Evolutionary conservation across 352 stramenopile species (phyloP), one percentile per base, ranked within the genome.

Genomic region (Globisporangium cederbergense): DNA sequence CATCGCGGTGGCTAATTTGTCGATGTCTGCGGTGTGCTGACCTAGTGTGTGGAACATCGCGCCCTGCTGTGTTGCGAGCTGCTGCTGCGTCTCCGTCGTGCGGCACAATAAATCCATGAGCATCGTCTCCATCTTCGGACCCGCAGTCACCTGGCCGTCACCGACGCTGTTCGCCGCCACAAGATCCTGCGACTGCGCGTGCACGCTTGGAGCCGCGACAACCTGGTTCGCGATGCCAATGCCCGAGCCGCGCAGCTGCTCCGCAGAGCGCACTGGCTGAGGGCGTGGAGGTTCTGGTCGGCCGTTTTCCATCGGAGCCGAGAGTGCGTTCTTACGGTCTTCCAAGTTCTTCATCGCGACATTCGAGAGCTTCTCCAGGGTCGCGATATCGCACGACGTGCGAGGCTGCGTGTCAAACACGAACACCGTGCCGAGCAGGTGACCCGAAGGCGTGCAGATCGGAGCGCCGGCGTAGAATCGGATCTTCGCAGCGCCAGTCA

Each of bases 41-140:
- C 86, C 83, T 86, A 95, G 75, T 86, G 84, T 93, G 73, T 95
- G 86, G 72, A 95, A 95, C 86, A 95, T 95, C 32, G 84, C 86
- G 72, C 86, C 86, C 72, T 95, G 86, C 66, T 95, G 86, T 81
- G 86, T 93, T 78, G 86, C 86, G 76, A 95, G 81, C 72, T 95
- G 86, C 79, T 95, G 86, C 78, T 95, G 86, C 34, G 86, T 95
- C 70, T 95, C 86, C 58, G 86, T 95, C 52, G 86, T 95, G 60
- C 86, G 86, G 67, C 86, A 95, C 42, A 95, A 70, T 60, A 95
- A 67, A 76, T 95, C 86, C 86, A 95, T 95, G 42, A 95, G 72
- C 86, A 95, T 95, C 63, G 86, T 93, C 64, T 95, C 86, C 84
- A 95, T 93, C 86, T 95, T 95, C 1, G 86, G 86, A 13, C 86